A percentile compares a stretch with the other conserved stretches of the same genome.
Conservation (phyloP, 148 eudicot species). For the Suaeda aralocaspica region DNA sequence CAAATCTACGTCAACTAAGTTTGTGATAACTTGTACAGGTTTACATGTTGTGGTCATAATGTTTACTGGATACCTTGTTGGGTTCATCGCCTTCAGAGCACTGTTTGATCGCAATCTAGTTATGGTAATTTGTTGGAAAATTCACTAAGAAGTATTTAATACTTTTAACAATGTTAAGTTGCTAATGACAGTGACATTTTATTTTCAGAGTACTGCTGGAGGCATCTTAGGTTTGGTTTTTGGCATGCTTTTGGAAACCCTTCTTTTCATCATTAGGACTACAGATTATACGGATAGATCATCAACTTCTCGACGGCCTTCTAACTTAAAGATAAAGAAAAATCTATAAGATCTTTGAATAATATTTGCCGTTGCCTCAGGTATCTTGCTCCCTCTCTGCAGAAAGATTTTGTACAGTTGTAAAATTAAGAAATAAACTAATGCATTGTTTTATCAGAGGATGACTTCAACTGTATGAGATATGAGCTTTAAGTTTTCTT, state of each 20-base stretch:
- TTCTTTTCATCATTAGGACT: constrained; percentile 74
- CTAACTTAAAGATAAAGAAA: constrained; percentile 50
- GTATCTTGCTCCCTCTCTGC: background rate
- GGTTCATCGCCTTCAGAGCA: constrained; percentile 86
- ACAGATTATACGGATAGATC: constrained; percentile 35
- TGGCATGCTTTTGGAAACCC: constrained; percentile 88
- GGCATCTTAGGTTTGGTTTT: constrained; percentile 78
- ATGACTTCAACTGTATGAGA: background rate
- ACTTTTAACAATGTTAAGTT: background rate
- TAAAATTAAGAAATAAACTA: background rate
- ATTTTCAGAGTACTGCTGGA: constrained; percentile 80
- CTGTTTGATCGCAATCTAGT: constrained; percentile 72
- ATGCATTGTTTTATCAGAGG: background rate
- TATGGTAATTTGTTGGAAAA: constrained; percentile 46
- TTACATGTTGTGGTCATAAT: constrained; percentile 76
- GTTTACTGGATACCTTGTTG: constrained; percentile 87
- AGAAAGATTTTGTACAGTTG: background rate
- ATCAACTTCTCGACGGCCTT: constrained; percentile 22
- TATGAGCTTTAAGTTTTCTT: background rate
- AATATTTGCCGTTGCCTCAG: background rate
- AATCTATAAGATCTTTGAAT: constrained; percentile 33
- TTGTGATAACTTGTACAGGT: constrained; percentile 39
- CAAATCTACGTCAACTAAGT: background rate
- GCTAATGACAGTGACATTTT: background rate
- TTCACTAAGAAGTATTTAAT: background rate